Evolutionary conservation across 164 flowering plant species (phyloP), one percentile per base, ranked within the genome.

Genomic region (Vitis cinerea): DNA sequence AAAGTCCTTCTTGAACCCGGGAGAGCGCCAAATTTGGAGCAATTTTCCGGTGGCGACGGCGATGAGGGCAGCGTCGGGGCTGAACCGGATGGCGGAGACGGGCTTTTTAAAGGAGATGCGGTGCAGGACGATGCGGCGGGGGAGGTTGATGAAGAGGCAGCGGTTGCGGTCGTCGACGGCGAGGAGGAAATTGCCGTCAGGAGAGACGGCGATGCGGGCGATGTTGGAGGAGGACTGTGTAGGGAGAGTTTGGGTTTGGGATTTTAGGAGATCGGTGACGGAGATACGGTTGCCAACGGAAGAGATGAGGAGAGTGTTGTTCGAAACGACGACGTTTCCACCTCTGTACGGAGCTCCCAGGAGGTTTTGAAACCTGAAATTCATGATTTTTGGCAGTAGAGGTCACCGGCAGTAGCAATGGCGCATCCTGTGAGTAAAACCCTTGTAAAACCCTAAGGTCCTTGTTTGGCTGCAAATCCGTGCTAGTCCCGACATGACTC

Each of bases 301-400:
- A 1, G 97, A 91, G 50, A 96, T 77, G 12, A 96, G 86, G 16
- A 68, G 84, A 13, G 78, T 82, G 72, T 90, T 85, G 59, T 82
- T 82, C 56, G 84, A 69, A 47, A 92, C 61, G 0, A 84, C 71
- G 50, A 64, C 92, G 78, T 93, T 86, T 64, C 99, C 99, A 23
- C 99, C 98, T 68, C 97, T 77, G 84, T 96, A 96, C 1, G 99
- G 98, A 15, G 98, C 97, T 54, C 99, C 99, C 2, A 93, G 83
- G 23, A 93, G 91, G 73, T 93, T 91, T 56, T 91, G 94, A 72
- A 93, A 96, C 58, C 95, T 72, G 85, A 77, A 93, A 71, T 96
- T 93, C 99, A 96, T 96, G 64, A 70, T 66, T 53, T 51, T 44
- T 31, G 44, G 44, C 8, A 6, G 44, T 4, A 6, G 44, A 31